phyloP scores from a whole-genome alignment of 805 yeast species.

The Pichia manshurica region DNA sequence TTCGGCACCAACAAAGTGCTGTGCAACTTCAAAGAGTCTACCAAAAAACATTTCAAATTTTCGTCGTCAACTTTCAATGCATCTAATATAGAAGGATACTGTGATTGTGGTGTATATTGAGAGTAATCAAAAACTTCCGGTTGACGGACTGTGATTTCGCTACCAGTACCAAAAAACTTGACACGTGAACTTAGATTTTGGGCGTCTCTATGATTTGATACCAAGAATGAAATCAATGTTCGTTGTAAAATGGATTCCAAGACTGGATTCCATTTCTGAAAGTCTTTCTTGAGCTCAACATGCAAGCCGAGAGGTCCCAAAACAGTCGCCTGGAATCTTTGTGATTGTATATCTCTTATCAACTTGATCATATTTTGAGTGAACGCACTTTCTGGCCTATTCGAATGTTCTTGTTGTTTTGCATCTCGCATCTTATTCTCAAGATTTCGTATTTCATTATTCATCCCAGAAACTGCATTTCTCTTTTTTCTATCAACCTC shows the following conservation, averaged over 20 bases:
- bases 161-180: constrained; percentile 27
- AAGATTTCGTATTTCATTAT: constrained; percentile 2
- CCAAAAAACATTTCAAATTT: constrained; percentile 51
- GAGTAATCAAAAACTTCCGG: constrained; percentile 54
- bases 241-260: constrained; percentile 51
- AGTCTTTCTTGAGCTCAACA: constrained; percentile 51
- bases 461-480: not conserved
- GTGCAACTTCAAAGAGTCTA: constrained; percentile 61
- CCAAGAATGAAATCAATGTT: constrained; percentile 59
- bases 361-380: constrained; percentile 40
- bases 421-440: constrained; percentile 8
- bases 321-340: constrained; percentile 45
- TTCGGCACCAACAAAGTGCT: constrained; percentile 47
- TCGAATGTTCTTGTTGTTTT: constrained; percentile 9
- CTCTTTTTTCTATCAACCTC: constrained; percentile 11
- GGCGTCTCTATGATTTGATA: constrained; percentile 54
- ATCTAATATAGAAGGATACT: constrained; percentile 51
- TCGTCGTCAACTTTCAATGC: constrained; percentile 51
- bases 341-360: constrained; percentile 35
- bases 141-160: constrained; percentile 45
- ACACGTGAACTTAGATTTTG: constrained; percentile 33
- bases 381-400: constrained; percentile 39
- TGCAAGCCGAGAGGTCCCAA: constrained; percentile 76
- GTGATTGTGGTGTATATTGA: constrained; percentile 37
- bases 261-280: constrained; percentile 50